These are phyloP conservation scores for Arthrobotrys sinensis DNA, from an alignment of 2,329 filamentous ascomycete species.

Conservation along the genomic window DNA sequence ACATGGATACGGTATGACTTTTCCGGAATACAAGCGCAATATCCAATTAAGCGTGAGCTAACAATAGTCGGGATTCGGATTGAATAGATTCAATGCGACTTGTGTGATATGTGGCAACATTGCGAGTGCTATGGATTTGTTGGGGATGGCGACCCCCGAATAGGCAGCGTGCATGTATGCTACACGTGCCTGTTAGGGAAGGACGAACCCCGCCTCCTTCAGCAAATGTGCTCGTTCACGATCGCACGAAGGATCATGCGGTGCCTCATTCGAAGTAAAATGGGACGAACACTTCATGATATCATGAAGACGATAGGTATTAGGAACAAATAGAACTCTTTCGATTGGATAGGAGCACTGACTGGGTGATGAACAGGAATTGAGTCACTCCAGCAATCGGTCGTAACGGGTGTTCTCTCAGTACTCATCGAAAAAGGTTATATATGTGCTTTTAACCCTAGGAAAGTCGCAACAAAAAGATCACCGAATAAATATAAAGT, in stretches of 20 bases:
- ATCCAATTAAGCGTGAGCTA: not conserved
- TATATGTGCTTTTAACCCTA: conserved; percentile 35
- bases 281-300: conserved; percentile 55
- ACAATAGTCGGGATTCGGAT: not conserved
- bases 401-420: conserved; percentile 56
- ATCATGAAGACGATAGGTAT: conserved; percentile 61
- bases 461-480: conserved; percentile 45
- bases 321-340: conserved; percentile 29
- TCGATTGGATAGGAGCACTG: conserved; percentile 1
- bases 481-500: conserved; percentile 60
- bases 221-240: conserved; percentile 62
- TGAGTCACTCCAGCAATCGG: conserved; percentile 53
- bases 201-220: conserved; percentile 61
- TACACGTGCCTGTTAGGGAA: conserved; percentile 63
- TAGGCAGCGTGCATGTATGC: conserved; percentile 63
- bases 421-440: conserved; percentile 62
- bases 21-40: not conserved
- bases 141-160: conserved; percentile 61
- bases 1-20: conserved; percentile 25
- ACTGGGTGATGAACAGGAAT: conserved; percentile 6
- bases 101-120: conserved; percentile 64
- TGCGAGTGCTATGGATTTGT: conserved; percentile 64
- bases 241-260: conserved; percentile 62
- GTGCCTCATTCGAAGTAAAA: conserved; percentile 50
- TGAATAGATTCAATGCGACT: conserved; percentile 63